Conservation (phyloP, 164 flowering plant species). For the Vitis vinifera region ASM3070453v1 NC_081805.1:26166001-26166500, state of each 20-base stretch:
- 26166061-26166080: neutral
- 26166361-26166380: neutral
- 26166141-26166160: conserved; percentile 50
- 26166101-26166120: conserved; percentile 28
- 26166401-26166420: conserved; percentile 48
- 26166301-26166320: neutral
- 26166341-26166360: neutral
- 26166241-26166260: conserved; percentile 2
- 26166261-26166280: neutral
- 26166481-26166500: conserved; percentile 33
- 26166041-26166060: too few species aligned
- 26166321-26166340: too few species aligned
- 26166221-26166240: neutral
- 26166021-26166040: too few species aligned
- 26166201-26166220: neutral
- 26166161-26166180: conserved; percentile 3
- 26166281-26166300: neutral
- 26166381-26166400: neutral
- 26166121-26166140: conserved; percentile 46
- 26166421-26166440: conserved; percentile 27
- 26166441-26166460: conserved; percentile 40
- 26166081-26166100: conserved; percentile 43
- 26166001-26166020: too few species aligned
- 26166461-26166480: conserved; percentile 43
- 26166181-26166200: neutral